A percentile compares a stretch with the other conserved stretches of the same genome.
phyloP scores from a whole-genome alignment of 805 yeast species.

The Lipomyces kockii region DNA sequence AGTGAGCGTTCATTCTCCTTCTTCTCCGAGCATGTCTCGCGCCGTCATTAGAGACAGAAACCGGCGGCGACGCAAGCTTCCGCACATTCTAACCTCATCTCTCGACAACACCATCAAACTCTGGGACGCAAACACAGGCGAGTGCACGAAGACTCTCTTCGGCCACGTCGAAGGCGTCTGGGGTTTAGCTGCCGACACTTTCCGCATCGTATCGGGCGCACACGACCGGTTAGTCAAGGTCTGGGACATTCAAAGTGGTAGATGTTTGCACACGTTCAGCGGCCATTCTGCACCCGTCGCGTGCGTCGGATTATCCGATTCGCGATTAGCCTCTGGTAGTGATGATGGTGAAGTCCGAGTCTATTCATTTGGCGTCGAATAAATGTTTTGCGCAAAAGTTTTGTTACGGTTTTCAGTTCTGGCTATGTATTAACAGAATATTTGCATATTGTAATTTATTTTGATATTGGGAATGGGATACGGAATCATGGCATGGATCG shows the following conservation, averaged over 20 bases:
- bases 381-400: background rate
- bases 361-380: conserved; percentile 68
- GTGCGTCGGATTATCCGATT: conserved; percentile 82
- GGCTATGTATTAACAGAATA: background rate
- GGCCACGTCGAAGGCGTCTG: conserved; percentile 99
- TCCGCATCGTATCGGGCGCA: conserved; percentile 91
- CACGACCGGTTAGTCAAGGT: conserved; percentile 88
- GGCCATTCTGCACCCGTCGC: conserved; percentile 64
- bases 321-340: conserved; percentile 86
- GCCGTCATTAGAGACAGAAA: background rate
- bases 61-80: conserved; percentile 22
- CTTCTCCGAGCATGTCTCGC: conserved; percentile 19
- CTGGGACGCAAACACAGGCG: conserved; percentile 90
- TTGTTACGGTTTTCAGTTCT: background rate
- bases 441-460: background rate
- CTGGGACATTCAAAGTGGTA: conserved; percentile 95
- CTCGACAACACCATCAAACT: conserved; percentile 95
- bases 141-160: conserved; percentile 90
- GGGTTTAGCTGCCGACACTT: conserved; percentile 95
- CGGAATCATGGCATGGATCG: background rate
- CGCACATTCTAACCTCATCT: conserved; percentile 64
- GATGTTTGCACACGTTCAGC: conserved; percentile 89
- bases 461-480: background rate
- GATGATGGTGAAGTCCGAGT: conserved; percentile 87
- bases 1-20: conserved; percentile 34